Base-by-base conservation (phyloP, 1,284 basidiomycete species). In the Cystodermella granulosa region DNA sequence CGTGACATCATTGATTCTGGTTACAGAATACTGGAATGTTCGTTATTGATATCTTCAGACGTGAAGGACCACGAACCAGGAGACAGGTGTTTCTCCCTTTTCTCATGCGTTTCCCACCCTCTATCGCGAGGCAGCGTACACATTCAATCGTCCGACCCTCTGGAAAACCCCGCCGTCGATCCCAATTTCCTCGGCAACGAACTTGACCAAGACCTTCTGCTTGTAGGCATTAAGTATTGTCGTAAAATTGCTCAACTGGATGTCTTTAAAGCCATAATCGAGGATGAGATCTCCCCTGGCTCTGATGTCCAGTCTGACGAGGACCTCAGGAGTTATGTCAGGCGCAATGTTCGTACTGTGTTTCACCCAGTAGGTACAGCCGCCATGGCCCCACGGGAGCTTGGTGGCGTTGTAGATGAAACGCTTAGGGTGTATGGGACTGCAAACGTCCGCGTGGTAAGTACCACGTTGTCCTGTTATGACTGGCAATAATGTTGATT, bases 121-220 rank as follows among this genome's bases (percentile, higher is more conserved):
- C 42, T 59, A 38, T 46, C 53, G 16, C 43, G 55, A 8, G 57
- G 56, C 17, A 53, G 56, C 1, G 53, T 57, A 6, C 68, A 71
- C 47, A 64, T 72, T 35, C 56, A 60, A 4, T 68, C 68, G 2
- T 31, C 55, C 4, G 61, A 75, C 52, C 72, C 73, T 1, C 50
- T 58, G 6, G 62, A 58, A 3, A 61, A 70, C 44, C 73, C 75
- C 1, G 50, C 61, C 24, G 63, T 77, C 20, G 67, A 77, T 44
- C 69, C 70, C 28, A 60, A 63, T 20, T 68, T 69, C 49, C 68
- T 75, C 48, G 61, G 57, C n/a, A 57, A 70, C 41, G 55, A 61
- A 34, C 47, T 51, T 36, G 75, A 76, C 50, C 56, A 68, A 31
- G 61, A 62, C 15, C 58, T 74, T 23, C 56, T 70, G 36, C n/a